phyloP scores from a whole-genome alignment of 1,284 basidiomycete genomes.

The Tilletiopsis washingtonensis region DNA sequence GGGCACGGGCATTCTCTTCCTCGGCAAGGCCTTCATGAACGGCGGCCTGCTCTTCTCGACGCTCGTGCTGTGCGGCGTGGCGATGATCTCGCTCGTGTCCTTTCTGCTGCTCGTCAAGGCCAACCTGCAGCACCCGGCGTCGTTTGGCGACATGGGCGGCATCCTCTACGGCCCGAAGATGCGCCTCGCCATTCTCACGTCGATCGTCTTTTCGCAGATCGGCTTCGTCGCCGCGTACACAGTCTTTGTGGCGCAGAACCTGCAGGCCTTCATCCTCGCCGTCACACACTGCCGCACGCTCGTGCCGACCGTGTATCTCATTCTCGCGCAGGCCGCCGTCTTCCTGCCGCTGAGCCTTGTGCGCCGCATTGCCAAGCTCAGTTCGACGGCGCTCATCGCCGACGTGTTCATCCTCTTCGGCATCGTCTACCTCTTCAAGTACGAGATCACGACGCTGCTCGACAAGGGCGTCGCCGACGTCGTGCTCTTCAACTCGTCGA shows the following conservation, averaged over 20 bases:
- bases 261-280: constrained; percentile 71
- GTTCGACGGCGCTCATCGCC: constrained; percentile 81
- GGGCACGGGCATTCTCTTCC: constrained; percentile 89
- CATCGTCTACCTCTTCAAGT: constrained; percentile 49
- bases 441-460: constrained; percentile 35
- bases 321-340: constrained; percentile 71
- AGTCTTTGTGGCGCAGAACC: constrained; percentile 90
- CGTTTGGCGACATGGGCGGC: constrained; percentile 95
- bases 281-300: constrained; percentile 68
- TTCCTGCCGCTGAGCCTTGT: constrained; percentile 54
- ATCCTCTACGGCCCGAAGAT: constrained; percentile 84
- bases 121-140: constrained; percentile 80
- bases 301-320: constrained; percentile 69
- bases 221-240: constrained; percentile 82
- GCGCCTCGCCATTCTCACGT: constrained; percentile 77
- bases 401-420: constrained; percentile 92
- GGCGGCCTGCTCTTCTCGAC: constrained; percentile 88
- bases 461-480: constrained; percentile 57
- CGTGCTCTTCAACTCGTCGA: constrained; percentile 74
- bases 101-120: constrained; percentile 86
- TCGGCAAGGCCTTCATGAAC: constrained; percentile 95
- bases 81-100: constrained; percentile 80
- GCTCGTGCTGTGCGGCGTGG: constrained; percentile 70
- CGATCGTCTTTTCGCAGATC: constrained; percentile 82
- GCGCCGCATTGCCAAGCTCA: constrained; percentile 60